Base-by-base conservation (phyloP, 345 rosid genomes). In the Schrenkiella parvula region DNA sequence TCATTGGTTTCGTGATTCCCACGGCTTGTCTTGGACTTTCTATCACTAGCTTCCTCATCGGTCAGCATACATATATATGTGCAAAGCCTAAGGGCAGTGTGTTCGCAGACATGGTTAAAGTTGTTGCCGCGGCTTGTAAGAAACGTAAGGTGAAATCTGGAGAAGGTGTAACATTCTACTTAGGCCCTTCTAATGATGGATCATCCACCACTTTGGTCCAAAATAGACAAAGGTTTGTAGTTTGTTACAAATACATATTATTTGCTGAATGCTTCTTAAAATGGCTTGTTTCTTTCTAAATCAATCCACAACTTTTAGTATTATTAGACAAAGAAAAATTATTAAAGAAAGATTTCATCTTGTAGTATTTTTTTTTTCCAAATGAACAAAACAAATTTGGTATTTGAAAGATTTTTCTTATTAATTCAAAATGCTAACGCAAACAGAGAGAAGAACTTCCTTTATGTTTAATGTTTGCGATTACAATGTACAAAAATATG, bases 1-100 rank as follows among this genome's bases (percentile, higher is more conserved):
- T 78, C 54, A 53, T 87, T 9, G 92, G 95, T 46, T 83, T 80
- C 38, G 67, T 71, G 3, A 83, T 91, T 32, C 91, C 97, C n/a
- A 80, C 95, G 7, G 79, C 26, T 72, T 88, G 89, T 76, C 58
- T 88, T 4, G 74, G 67, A 39, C 0, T 81, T 44, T 91, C 93
- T 50, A 42, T 84, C 28, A 26, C 82, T 32, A 28, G 75, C 9
- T 91, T 91, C 83, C 28, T 89, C 74, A 53, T 84, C 6, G 95
- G 91, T n/a, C 73, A 66, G 8, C 79, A 71, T 70, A 72, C 84
- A 56, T 87, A 86, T 42, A 79, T 87, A 1, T 54, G 64, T 65
- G 64, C 62, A 43, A 79, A 84, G 70, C 86, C 88, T 19, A 79
- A 80, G 44, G 95, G 92, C 10, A 87, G 88, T 71, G 72, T 83